phyloP scores from a whole-genome alignment of 306 rosid species.

The Alnus glutinosa region DNA sequence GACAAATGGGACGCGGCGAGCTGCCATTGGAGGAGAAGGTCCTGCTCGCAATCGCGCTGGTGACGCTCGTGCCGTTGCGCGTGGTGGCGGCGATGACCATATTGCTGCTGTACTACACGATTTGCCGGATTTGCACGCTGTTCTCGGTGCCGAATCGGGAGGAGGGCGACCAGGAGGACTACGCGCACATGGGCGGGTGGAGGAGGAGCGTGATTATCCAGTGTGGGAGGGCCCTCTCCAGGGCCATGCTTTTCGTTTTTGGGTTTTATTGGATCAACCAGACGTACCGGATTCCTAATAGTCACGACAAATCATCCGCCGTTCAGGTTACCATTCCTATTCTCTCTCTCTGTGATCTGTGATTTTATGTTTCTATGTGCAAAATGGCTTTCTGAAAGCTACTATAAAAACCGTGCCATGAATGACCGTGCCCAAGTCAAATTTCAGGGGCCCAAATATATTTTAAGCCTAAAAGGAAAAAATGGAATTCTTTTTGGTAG shows the following conservation, averaged over 20 bases:
- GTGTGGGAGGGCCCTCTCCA: slow-evolving; percentile 70
- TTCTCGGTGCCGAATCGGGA: slow-evolving; percentile 63
- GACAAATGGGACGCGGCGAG: slow-evolving; percentile 92
- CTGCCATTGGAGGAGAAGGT: slow-evolving; percentile 69
- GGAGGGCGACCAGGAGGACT: slow-evolving; percentile 76
- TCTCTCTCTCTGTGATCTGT: background rate
- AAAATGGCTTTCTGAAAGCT: background rate
- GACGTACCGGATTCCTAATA: slow-evolving; percentile 24
- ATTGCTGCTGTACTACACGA: slow-evolving; percentile 59
- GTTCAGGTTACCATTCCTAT: slow-evolving; percentile 35
- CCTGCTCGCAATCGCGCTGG: slow-evolving; percentile 58
- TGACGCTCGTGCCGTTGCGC: slow-evolving; percentile 78
- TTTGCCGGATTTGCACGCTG: slow-evolving; percentile 77
- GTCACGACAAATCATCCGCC: slow-evolving; percentile 26
- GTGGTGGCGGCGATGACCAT: slow-evolving; percentile 44
- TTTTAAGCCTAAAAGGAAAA: background rate
- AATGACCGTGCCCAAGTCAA: background rate
- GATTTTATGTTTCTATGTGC: background rate
- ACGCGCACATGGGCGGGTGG: slow-evolving; percentile 85
- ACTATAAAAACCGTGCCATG: background rate
- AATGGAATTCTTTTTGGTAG: background rate
- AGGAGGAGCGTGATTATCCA: slow-evolving; percentile 59
- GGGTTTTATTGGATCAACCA: slow-evolving; percentile 92
- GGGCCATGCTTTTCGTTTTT: slow-evolving; percentile 69
- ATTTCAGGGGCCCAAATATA: background rate